Evolutionary conservation across 176 grass and related monocot species (phyloP), one percentile per base, ranked within the genome.

Genomic region (Rhipidocladum racemiflorum): DNA sequence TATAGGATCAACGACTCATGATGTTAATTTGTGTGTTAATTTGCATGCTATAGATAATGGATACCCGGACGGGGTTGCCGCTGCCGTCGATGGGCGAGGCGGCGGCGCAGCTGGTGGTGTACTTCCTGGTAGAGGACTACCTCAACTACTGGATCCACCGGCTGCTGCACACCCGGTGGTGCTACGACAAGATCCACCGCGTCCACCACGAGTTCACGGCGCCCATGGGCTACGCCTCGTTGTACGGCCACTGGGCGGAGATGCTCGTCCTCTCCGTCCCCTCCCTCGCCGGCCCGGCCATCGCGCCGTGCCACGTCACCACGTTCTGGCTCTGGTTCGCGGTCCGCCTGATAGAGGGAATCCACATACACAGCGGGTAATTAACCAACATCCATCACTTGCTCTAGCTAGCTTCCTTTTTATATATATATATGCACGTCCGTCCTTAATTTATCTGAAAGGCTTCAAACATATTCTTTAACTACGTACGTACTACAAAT

Each of bases 181-280:
- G 45, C 21, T 91, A 91, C 13, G 86, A 91, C n/a, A 88, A 91
- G 66, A 85, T 91, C 65, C 89, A 91, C 82, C 50, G 43, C 39
- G 82, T 91, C 6, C 89, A 91, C 82, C 89, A 88, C 55, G 89
- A 91, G 53, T 88, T 85, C 82, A 91, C 70, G 20, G 85, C 89
- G 1, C 85, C 89, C 0, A 74, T 91, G 51, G 89, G 76, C 11
- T 91, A 88, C 29, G 82, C 89, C 1, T 42, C 68, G 15, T 17
- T 43, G 40, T 46, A 70, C 4, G 68, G 68, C 14, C 68, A 70
- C 68, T 70, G 68, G 68, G 68, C 68, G 0, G 68, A 70, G 68
- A 70, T 46, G 40, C 42, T 70, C 14, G 15, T 70, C 68, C 68
- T 70, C 15, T 43, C 68, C 3, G 42, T 70, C 1, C 68, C 68